These are phyloP conservation scores for Colletotrichum tabaci DNA, from an alignment of 2,329 filamentous ascomycete genomes.

Conservation along the genomic window DNA sequence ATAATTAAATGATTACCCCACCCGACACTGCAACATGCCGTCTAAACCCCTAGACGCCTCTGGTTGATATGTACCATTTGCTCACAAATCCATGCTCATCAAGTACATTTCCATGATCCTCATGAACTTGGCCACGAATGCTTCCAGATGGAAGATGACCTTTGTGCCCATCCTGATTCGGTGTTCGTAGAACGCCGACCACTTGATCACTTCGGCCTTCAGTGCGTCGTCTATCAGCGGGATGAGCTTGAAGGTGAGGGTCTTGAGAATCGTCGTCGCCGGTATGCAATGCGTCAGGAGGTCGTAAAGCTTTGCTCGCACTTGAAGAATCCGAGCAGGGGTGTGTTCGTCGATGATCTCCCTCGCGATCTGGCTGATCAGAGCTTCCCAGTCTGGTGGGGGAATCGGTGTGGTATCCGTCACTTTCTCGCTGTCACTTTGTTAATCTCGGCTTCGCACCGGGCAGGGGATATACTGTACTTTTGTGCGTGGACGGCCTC, in stretches of 20 bases:
- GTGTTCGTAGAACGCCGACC: slow-evolving; percentile 98
- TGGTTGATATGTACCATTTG: slow-evolving; percentile 25
- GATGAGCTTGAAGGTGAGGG: slow-evolving; percentile 93
- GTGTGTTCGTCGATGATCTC: slow-evolving; percentile 95
- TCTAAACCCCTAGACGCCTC: slow-evolving; percentile 46
- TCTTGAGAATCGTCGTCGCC: slow-evolving; percentile 93
- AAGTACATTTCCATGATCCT: slow-evolving; percentile 91
- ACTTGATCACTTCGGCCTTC: slow-evolving; percentile 93
- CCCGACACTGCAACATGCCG: not conserved
- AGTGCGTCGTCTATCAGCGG: slow-evolving; percentile 88
- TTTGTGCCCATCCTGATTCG: slow-evolving; percentile 92
- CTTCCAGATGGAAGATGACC: slow-evolving; percentile 97
- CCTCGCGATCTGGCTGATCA: slow-evolving; percentile 90
- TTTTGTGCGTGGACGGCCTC: slow-evolving; percentile 98
- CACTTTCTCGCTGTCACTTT: slow-evolving; percentile 81
- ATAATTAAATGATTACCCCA: not conserved
- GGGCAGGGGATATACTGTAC: slow-evolving; percentile 65
- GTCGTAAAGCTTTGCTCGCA: slow-evolving; percentile 96
- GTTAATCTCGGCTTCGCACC: slow-evolving; percentile 48
- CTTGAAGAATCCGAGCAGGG: slow-evolving; percentile 88
- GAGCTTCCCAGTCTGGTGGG: slow-evolving; percentile 95
- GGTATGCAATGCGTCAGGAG: slow-evolving; percentile 98
- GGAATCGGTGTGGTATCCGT: slow-evolving; percentile 91
- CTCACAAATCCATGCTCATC: slow-evolving; percentile 85
- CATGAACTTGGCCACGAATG: slow-evolving; percentile 99